phyloP scores from a whole-genome alignment of 1,284 basidiomycete genomes.

The Grifola frondosa region DNA sequence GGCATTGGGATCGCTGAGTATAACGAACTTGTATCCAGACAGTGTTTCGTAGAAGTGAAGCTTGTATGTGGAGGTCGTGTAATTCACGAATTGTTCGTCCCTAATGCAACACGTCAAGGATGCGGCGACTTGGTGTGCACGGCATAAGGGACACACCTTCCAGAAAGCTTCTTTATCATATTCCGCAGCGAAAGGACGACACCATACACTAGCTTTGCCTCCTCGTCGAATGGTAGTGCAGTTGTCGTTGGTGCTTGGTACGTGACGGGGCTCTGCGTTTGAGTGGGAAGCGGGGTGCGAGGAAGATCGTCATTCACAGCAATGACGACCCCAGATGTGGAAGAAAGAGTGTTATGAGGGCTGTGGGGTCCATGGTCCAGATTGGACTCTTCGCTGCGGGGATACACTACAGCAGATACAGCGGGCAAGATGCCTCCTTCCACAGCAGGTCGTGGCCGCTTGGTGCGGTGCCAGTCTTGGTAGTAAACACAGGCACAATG shows the following conservation, averaged over 20 bases:
- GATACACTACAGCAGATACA: slow-evolving; percentile 64
- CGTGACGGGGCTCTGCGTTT: slow-evolving; percentile 34
- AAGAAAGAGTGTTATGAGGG: slow-evolving; percentile 61
- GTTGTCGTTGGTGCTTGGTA: slow-evolving; percentile 32
- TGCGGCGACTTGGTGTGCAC: neutral
- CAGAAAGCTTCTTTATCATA: slow-evolving; percentile 93
- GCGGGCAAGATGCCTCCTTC: slow-evolving; percentile 73
- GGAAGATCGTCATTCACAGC: slow-evolving; percentile 55
- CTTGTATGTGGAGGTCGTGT: slow-evolving; percentile 90
- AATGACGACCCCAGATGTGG: slow-evolving; percentile 64
- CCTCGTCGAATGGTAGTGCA: slow-evolving; percentile 92
- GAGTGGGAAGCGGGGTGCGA: slow-evolving; percentile 37
- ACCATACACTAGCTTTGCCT: slow-evolving; percentile 97
- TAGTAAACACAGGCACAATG: slow-evolving; percentile 92
- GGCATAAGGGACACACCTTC: slow-evolving; percentile 53
- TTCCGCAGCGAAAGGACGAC: slow-evolving; percentile 90
- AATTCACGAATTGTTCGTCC: slow-evolving; percentile 89
- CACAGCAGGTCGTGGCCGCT: slow-evolving; percentile 66
- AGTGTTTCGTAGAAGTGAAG: slow-evolving; percentile 91
- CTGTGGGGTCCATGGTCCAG: slow-evolving; percentile 40
- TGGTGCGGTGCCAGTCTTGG: slow-evolving; percentile 89
- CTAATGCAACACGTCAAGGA: slow-evolving; percentile 38
- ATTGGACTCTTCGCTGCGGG: slow-evolving; percentile 34
- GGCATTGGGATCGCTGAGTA: slow-evolving; percentile 84
- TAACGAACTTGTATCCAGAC: slow-evolving; percentile 93